Evolutionary conservation across 2,329 filamentous ascomycete genomes (phyloP), one percentile per base, ranked within the genome.

Genomic region (Metarhizium sp.): DNA sequence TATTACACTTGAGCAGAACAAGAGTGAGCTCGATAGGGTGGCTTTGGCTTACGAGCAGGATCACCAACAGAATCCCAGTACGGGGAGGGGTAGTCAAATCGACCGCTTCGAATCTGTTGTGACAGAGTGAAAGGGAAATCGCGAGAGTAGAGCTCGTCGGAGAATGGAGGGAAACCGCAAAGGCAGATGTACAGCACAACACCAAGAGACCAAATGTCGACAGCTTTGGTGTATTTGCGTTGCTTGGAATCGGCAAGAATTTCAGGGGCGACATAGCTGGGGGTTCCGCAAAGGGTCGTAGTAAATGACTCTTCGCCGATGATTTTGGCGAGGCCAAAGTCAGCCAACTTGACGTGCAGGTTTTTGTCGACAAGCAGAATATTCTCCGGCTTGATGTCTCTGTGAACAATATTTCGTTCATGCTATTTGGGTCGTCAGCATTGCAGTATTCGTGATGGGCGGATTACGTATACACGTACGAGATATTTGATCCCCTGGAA

Each of bases 231-330:
- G 73, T 99, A 99, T 66, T 88, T 88, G 61, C 94, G 85, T 58
- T 90, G 82, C 64, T 84, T 86, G 18, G 82, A 84, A 59, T 92
- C 88, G 65, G 91, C 87, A 4, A 99, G 77, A 56, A 99, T 96
- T 69, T 99, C 94, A 1, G 94, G 94, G 1, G 95, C 94, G 58
- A 97, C 92, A 68, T 99, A 96, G 70, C 88, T 94, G 6, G 92
- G 94, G n/a, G 94, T 99, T 59, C 94, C 94, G 68, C 94, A 94
- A 59, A 99, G 75, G 0, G 94, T 97, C 0, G 92, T 96, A 1
- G 94, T 97, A 68, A 99, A 99, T 0, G 92, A 96, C 67, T 96
- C 91, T 69, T 99, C 94, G 59, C 95, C 95, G 61, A 99, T 96
- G 61, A 99, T 97, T 73, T 99, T 99, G 46, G 94, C 92, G 42